Conservation (phyloP, 192 early-diverging fungal species). For the Spinellus fusiger region DNA sequence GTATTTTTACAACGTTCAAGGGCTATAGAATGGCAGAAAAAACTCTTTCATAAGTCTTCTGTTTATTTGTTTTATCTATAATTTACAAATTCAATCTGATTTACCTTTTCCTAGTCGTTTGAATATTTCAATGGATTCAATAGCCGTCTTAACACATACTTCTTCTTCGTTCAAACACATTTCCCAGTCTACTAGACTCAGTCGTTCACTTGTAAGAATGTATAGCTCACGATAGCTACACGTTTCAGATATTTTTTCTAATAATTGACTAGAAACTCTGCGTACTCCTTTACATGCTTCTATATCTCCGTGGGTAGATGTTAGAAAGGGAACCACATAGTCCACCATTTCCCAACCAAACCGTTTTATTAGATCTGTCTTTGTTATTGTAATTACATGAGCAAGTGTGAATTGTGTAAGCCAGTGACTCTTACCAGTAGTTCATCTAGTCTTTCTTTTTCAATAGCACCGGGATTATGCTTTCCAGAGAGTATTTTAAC, state of each 20-base stretch:
- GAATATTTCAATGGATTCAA: background rate
- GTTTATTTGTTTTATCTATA: too few species aligned
- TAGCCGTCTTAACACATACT: background rate
- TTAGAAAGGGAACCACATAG: background rate
- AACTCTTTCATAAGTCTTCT: background rate
- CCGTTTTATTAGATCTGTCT: background rate
- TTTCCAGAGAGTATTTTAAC: background rate
- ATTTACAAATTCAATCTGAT: background rate
- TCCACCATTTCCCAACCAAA: background rate
- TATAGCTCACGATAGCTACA: background rate
- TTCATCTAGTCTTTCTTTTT: background rate
- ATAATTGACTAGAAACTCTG: background rate
- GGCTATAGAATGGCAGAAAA: background rate
- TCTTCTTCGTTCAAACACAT: background rate
- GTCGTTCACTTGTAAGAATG: background rate
- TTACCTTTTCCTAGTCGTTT: background rate
- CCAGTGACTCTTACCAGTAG: background rate
- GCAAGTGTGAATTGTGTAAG: background rate
- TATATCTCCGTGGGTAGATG: background rate
- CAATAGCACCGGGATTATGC: background rate
- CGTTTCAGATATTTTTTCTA: background rate
- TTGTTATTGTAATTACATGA: background rate
- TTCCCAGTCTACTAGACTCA: background rate
- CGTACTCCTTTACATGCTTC: background rate
- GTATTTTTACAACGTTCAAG: background rate